phyloP scores from a whole-genome alignment of 2,329 filamentous ascomycete genomes.

The Fusarium chlamydosporum region DNA sequence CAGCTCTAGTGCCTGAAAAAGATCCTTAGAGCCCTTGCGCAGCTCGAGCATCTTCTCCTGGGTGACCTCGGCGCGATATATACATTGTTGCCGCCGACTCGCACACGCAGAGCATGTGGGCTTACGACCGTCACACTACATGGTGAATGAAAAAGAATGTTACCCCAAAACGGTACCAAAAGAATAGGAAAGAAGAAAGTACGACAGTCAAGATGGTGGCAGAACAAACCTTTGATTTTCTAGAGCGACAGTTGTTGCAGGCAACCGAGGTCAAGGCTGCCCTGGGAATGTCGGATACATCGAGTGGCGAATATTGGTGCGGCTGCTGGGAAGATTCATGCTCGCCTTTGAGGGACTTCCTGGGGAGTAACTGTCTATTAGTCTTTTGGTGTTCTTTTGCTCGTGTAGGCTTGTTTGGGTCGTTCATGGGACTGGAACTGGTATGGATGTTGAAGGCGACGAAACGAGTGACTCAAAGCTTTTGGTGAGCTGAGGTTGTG shows the following conservation, averaged over 20 bases:
- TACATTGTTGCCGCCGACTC: constrained; percentile 26
- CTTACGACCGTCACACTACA: constrained; percentile 31
- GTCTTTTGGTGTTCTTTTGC: constrained; percentile 23
- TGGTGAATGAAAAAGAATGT: not conserved
- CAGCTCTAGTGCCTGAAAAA: constrained; percentile 20
- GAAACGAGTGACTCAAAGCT: not conserved
- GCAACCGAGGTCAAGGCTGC: constrained; percentile 26
- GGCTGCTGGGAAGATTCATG: constrained; percentile 1
- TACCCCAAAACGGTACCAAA: not conserved
- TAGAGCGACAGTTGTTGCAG: constrained; percentile 25
- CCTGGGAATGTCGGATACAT: constrained; percentile 11
- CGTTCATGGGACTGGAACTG: constrained; percentile 8
- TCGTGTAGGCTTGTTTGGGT: constrained; percentile 15
- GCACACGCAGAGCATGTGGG: constrained; percentile 29
- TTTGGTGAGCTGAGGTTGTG: not conserved
- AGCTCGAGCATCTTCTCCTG: constrained; percentile 27
- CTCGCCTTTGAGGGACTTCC: not conserved
- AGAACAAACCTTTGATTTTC: constrained; percentile 32
- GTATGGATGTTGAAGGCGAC: not conserved
- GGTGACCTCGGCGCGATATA: constrained; percentile 27
- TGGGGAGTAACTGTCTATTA: constrained; percentile 26
- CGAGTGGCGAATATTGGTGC: constrained; percentile 13
- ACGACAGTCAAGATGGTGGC: no score
- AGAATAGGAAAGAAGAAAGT: not conserved
- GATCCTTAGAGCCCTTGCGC: constrained; percentile 14